A percentile compares a stretch with the other conserved stretches of the same genome.
phyloP scores from a whole-genome alignment of 2,329 filamentous ascomycete genomes.

The Endothia cerciana region DNA sequence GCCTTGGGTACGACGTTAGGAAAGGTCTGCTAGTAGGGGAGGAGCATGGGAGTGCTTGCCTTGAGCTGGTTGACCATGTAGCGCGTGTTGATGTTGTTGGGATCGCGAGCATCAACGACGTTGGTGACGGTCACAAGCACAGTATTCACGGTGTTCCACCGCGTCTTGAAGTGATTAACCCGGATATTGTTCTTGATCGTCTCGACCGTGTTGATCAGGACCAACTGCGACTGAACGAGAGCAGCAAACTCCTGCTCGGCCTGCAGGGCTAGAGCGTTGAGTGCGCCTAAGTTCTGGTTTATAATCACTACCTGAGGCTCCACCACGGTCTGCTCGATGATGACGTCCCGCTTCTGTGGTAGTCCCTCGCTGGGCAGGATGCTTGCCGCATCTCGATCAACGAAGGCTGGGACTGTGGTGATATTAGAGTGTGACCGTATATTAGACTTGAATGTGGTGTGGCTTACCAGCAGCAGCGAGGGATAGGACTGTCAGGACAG shows the following conservation, averaged over 20 bases:
- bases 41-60: neutral
- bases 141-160: constrained; percentile 37
- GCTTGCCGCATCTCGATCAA: constrained; percentile 29
- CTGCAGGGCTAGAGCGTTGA: constrained; percentile 40
- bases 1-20: constrained; percentile 31
- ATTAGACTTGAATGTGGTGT: neutral
- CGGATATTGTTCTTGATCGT: constrained; percentile 49
- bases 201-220: constrained; percentile 42
- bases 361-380: constrained; percentile 34
- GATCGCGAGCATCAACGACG: constrained; percentile 41
- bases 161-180: constrained; percentile 43
- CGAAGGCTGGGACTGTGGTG: constrained; percentile 17
- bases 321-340: constrained; percentile 40
- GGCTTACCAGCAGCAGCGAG: constrained; percentile 37
- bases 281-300: constrained; percentile 41
- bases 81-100: constrained; percentile 37
- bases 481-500: constrained; percentile 38
- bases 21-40: neutral
- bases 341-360: constrained; percentile 35
- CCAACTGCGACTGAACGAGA: constrained; percentile 43
- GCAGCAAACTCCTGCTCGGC: constrained; percentile 44
- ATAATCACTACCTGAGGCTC: constrained; percentile 39
- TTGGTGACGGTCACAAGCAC: constrained; percentile 44
- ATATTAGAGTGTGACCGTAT: neutral
- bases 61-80: constrained; percentile 45